phyloP scores from a whole-genome alignment of 2,329 filamentous ascomycete genomes.

The Epichloe amarillans region DNA sequence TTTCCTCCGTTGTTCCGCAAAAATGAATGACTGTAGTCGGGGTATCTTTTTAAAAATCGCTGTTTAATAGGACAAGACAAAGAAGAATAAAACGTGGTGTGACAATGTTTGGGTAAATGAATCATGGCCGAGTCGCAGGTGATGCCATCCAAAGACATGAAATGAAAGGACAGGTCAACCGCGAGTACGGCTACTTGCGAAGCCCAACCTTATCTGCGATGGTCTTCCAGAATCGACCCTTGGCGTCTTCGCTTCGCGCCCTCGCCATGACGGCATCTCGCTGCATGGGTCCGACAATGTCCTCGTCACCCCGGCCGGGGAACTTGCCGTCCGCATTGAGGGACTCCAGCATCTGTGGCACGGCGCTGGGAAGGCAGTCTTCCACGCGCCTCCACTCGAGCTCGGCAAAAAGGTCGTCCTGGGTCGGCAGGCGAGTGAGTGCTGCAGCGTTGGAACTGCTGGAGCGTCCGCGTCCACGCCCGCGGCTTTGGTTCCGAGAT shows the following conservation, averaged over 20 bases:
- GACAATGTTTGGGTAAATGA: not conserved
- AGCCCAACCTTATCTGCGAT: slow-evolving; percentile 32
- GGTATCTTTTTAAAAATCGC: slow-evolving; percentile 13
- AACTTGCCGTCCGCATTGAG: slow-evolving; percentile 71
- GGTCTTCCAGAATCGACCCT: slow-evolving; percentile 34
- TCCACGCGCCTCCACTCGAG: slow-evolving; percentile 33
- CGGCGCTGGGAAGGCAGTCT: slow-evolving; percentile 46
- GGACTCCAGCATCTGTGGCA: slow-evolving; percentile 55
- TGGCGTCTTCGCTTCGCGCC: slow-evolving; percentile 30
- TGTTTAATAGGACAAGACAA: slow-evolving; percentile 1
- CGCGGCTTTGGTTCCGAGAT: slow-evolving; percentile 26
- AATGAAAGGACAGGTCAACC: not conserved
- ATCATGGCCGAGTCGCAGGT: not conserved
- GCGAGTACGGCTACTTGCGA: slow-evolving; percentile 7
- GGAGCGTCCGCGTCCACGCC: slow-evolving; percentile 25
- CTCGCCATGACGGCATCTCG: slow-evolving; percentile 41
- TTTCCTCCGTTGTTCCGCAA: not conserved
- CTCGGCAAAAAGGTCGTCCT: slow-evolving; percentile 27
- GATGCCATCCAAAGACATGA: not conserved
- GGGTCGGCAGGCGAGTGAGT: slow-evolving; percentile 16
- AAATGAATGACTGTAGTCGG: slow-evolving; percentile 15
- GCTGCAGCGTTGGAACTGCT: slow-evolving; percentile 29
- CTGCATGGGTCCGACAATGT: slow-evolving; percentile 88
- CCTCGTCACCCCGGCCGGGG: slow-evolving; percentile 73
- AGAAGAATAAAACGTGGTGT: not conserved